phyloP scores from a whole-genome alignment of 148 eudicot genomes.

The Vaccinium vitisidaea region DNA sequence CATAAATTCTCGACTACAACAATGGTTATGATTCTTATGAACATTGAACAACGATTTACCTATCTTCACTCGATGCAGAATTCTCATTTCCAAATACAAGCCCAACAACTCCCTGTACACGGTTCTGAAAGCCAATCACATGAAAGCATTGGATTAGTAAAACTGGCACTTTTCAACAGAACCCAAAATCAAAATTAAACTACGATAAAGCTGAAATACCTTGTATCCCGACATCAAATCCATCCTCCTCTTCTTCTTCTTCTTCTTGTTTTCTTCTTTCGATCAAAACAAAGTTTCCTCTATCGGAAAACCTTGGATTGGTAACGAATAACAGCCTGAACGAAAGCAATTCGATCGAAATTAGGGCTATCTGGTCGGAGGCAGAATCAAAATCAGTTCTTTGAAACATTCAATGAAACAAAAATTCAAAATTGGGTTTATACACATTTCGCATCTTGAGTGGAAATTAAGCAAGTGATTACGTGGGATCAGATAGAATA shows the following conservation, averaged over 20 bases:
- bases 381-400: no score
- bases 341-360: not conserved
- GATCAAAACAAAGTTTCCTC: not conserved
- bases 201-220: slow-evolving; percentile 15
- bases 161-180: not conserved
- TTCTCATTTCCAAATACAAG: slow-evolving; percentile 88
- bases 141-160: not conserved
- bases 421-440: not conserved
- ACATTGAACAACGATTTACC: slow-evolving; percentile 36
- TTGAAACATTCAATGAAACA: not conserved
- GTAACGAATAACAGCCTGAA: not conserved
- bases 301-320: not conserved
- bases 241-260: slow-evolving; percentile 10
- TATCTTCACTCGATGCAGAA: slow-evolving; percentile 76
- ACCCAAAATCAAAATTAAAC: not conserved
- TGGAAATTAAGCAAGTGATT: not conserved
- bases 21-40: not conserved
- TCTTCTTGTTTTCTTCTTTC: no score
- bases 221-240: slow-evolving; percentile 37
- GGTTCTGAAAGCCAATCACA: slow-evolving; percentile 15
- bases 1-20: not conserved
- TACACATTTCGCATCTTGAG: not conserved
- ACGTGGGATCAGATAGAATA: not conserved
- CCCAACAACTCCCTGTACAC: slow-evolving; percentile 83
- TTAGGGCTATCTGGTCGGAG: not conserved